Base-by-base conservation (phyloP, 2,329 filamentous ascomycete genomes). In the Onygenales sp. region DNA sequence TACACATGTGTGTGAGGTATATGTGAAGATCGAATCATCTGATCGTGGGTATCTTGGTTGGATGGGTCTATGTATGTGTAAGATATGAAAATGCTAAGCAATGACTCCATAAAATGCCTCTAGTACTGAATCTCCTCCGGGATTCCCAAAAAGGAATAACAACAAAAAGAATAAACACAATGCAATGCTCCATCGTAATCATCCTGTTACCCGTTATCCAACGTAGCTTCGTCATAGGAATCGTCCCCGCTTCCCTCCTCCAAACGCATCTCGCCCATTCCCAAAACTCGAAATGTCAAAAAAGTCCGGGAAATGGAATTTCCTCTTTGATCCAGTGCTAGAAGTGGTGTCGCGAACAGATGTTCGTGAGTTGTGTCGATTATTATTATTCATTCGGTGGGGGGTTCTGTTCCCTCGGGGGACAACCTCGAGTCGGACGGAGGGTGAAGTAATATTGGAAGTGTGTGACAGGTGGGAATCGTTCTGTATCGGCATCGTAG, bases 241-340 rank as follows among this genome's bases (percentile, higher is more conserved):
- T 49, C 74, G 71, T 40, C 74, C 70, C 48, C 74, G 68, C 64
- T 77, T 77, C 46, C 69, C 69, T n/a, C 73, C 70, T 54, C 72
- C 71, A 56, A 67, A 67, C 40, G 66, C 63, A 58, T 77, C 75
- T 54, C 67, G 65, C 46, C 64, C 64, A 51, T 71, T 72, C 14
- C 70, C 68, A 49, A 76, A 58, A 46, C 68, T 73, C 2, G 74
- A 74, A 17, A 77, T 59, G 57, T 77, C 75, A 55, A 77, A 77
- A 58, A 77, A 77, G 45, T 77, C 75, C 2, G 69, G 69, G 46
- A 76, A 70, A 14, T 69, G 67, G 49, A 72, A 63, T 61, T 74
- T 76, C 54, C 75, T 67, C 64, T 77, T 77, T 6, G 72, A 73
- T 5, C 75, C 74, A 6, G 74, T 55, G 4, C 63, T 66, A 8